These are phyloP conservation scores for Pyrus hybrid DNA, from an alignment of 331 rosid species.

Conservation along the genomic window DNA sequence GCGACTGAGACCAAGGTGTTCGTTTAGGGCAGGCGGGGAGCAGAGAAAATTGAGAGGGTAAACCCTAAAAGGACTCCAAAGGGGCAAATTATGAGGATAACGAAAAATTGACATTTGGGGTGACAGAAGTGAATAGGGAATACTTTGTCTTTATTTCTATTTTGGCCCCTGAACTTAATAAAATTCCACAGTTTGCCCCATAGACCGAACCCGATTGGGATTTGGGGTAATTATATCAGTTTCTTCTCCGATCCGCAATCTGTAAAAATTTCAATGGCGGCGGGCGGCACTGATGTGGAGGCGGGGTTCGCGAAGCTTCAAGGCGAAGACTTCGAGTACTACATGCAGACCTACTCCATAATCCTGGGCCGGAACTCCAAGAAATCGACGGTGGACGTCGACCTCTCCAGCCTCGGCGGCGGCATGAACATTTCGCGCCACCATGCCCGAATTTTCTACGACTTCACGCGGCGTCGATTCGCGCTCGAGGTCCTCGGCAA, in stretches of 20 bases:
- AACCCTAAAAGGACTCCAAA: background rate
- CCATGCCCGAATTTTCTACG: constrained; percentile 96
- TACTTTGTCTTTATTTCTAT: background rate
- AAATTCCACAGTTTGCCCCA: background rate
- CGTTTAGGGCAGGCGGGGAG: background rate
- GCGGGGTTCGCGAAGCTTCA: constrained; percentile 98
- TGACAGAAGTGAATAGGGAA: background rate
- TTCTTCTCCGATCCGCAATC: background rate
- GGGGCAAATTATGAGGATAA: background rate
- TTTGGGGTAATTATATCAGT: background rate
- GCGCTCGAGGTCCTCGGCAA: constrained; percentile 99
- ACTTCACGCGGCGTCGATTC: constrained; percentile 91
- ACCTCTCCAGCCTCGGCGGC: constrained; percentile 98
- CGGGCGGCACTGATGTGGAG: constrained; percentile 68
- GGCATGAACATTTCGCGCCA: constrained; percentile 99
- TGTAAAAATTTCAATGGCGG: constrained; percentile 24
- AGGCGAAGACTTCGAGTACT: constrained; percentile 98
- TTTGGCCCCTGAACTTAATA: background rate
- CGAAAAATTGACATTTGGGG: background rate
- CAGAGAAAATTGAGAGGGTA: background rate
- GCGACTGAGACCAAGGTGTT: background rate
- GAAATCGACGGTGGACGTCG: constrained; percentile 92
- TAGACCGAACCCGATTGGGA: background rate
- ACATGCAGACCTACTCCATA: constrained; percentile 97
- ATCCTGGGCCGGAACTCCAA: constrained; percentile 98